These are phyloP conservation scores for Aspergillus leporis DNA, from an alignment of 495 filamentous ascomycete species.

Conservation along the genomic window DNA sequence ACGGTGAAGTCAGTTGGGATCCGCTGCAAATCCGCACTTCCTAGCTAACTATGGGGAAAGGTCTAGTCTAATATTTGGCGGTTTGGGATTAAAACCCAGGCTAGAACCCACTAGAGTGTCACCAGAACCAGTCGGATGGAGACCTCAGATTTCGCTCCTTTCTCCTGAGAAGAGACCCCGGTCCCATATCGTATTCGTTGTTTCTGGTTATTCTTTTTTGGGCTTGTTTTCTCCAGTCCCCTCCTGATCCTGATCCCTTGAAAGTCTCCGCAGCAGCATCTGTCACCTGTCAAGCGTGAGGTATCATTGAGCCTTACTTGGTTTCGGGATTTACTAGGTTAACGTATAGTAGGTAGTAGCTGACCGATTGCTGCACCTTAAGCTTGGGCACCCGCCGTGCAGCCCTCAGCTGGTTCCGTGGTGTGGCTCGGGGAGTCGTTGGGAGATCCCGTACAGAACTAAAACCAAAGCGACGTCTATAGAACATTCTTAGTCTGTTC, in stretches of 20 bases:
- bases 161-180: conserved; percentile 1
- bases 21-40: conserved; percentile 8
- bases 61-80: conserved; percentile 12
- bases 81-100: conserved; percentile 23
- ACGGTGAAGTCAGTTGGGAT: conserved; percentile 4
- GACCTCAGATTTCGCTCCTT: conserved; percentile 20
- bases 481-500: conserved; percentile 24
- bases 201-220: background rate
- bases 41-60: conserved; percentile 16
- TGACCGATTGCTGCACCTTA: conserved; percentile 3
- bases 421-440: conserved; percentile 9
- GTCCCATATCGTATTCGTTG: conserved; percentile 1
- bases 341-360: background rate
- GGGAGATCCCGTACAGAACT: conserved; percentile 16
- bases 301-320: conserved; percentile 6
- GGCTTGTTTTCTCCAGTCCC: background rate
- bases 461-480: conserved; percentile 15
- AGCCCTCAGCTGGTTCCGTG: conserved; percentile 7
- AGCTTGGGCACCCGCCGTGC: conserved; percentile 2
- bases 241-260: background rate
- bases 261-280: conserved; percentile 2
- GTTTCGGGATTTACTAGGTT: background rate
- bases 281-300: conserved; percentile 12
- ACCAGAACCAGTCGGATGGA: conserved; percentile 27
- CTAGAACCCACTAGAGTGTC: conserved; percentile 32